Percentiles rank a stretch among this genome's conserved stretches.
Conservation (phyloP, 305 asterid genomes). For the Fraxinus velutina region DNA sequence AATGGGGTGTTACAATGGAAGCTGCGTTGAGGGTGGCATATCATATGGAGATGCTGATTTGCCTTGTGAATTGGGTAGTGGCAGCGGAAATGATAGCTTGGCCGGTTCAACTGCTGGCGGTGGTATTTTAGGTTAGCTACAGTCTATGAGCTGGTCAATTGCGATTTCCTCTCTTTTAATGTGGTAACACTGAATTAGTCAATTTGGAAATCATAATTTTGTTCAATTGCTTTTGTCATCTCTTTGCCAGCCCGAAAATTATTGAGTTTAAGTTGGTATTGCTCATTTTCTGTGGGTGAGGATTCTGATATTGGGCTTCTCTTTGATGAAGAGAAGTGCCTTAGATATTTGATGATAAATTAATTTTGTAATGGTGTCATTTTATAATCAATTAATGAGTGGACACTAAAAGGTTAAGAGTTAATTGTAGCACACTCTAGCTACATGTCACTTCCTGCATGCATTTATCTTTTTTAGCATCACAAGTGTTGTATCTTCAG, state of each 20-base stretch:
- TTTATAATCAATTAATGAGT: neutral
- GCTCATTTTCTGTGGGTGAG: neutral
- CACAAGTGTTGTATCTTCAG: neutral
- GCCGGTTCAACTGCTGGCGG: conserved; percentile 83
- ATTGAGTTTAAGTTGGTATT: neutral
- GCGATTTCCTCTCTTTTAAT: conserved; percentile 5
- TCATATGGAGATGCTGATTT: conserved; percentile 74
- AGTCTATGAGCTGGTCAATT: conserved; percentile 16
- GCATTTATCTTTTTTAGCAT: neutral
- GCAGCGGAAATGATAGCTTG: conserved; percentile 90
- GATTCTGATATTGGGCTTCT: neutral
- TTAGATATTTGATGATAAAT: neutral
- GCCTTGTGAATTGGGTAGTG: conserved; percentile 98
- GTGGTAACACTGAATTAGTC: conserved; percentile 4
- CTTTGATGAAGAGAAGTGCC: neutral
- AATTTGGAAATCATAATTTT: neutral
- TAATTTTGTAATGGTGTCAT: neutral
- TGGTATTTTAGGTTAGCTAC: conserved; percentile 75
- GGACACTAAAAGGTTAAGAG: neutral
- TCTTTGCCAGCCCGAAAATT: neutral
- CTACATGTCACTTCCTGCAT: neutral
- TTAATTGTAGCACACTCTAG: neutral
- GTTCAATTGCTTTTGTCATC: neutral
- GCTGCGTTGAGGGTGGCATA: conserved; percentile 76
- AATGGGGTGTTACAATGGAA: conserved; percentile 64